A percentile compares a stretch with the other conserved stretches of the same genome.
These are phyloP conservation scores for grape (Vitis vinifera) DNA, from an alignment of 164 flowering plant species.

Conservation along the genomic window ASM3070453v1 NC_081811.1:3767001-3767500, in stretches of 20 bases:
- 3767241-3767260: slow-evolving; percentile 85
- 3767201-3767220: slow-evolving; percentile 99
- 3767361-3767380: slow-evolving; percentile 2
- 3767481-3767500: slow-evolving; percentile 79
- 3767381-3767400: not conserved
- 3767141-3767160: not conserved
- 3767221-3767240: slow-evolving; percentile 95
- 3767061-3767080: too few species aligned
- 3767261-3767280: slow-evolving; percentile 84
- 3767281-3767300: slow-evolving; percentile 83
- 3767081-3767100: too few species aligned
- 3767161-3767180: slow-evolving; percentile 33
- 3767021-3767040: too few species aligned
- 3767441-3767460: slow-evolving; percentile 89
- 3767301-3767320: slow-evolving; percentile 93
- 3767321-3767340: slow-evolving; percentile 94
- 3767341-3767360: slow-evolving; percentile 85
- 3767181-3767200: slow-evolving; percentile 83
- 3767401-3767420: not conserved
- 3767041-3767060: too few species aligned
- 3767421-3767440: slow-evolving; percentile 17
- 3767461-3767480: slow-evolving; percentile 76
- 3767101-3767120: not conserved
- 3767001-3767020: not conserved
- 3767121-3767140: not conserved